These are phyloP conservation scores for Pisolithus tinctorius DNA, from an alignment of 768 basidiomycete species.

Conservation along the genomic window DNA sequence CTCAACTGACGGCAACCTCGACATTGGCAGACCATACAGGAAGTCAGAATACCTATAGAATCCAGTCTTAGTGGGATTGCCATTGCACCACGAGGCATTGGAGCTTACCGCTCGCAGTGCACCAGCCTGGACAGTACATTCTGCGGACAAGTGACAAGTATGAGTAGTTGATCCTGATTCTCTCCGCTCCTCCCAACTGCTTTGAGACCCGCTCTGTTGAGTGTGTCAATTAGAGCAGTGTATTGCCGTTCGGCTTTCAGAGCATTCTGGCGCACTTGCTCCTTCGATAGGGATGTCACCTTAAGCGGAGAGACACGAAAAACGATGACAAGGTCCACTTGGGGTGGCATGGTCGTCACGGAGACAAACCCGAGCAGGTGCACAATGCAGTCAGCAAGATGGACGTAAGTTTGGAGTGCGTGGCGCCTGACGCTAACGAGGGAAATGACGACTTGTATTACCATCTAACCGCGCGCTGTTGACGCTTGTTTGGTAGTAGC, in stretches of 20 bases:
- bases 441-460: neutral
- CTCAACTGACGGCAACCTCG: slow-evolving; percentile 35
- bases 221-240: slow-evolving; percentile 49
- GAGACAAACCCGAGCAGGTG: neutral
- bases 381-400: neutral
- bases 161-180: slow-evolving; percentile 62
- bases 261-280: slow-evolving; percentile 54
- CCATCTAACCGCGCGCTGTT: neutral
- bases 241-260: slow-evolving; percentile 67
- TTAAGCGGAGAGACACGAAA: slow-evolving; percentile 46
- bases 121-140: slow-evolving; percentile 57
- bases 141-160: slow-evolving; percentile 69
- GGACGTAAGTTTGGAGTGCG: neutral
- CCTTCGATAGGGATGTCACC: slow-evolving; percentile 42
- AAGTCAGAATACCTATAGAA: slow-evolving; percentile 63
- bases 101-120: slow-evolving; percentile 63
- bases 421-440: neutral
- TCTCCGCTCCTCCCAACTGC: slow-evolving; percentile 77
- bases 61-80: neutral
- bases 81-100: neutral
- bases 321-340: slow-evolving; percentile 69
- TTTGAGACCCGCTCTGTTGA: slow-evolving; percentile 57
- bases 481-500: neutral
- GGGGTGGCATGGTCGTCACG: slow-evolving; percentile 34
- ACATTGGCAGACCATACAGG: slow-evolving; percentile 63